Evolutionary conservation across 2,329 filamentous ascomycete genomes (phyloP), one percentile per base, ranked within the genome.

Genomic region (Piedraia hortae): DNA sequence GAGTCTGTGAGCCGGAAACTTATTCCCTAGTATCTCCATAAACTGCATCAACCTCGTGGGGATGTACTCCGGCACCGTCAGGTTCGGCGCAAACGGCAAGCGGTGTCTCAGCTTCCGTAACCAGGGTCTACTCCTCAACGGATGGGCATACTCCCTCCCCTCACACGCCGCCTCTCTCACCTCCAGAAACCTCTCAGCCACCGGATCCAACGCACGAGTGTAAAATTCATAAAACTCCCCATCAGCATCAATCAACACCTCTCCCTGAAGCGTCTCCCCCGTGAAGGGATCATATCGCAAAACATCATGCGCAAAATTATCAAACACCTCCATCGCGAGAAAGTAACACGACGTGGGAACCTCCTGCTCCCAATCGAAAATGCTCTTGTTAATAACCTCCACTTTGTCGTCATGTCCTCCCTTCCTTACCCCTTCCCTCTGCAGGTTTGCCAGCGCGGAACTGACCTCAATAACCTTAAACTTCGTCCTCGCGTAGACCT

Each of bases 161-260:
- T 40, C 38, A 22, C 48, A 52, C 5, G 80, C 78, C 10, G 71
- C 70, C 34, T 85, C 60, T 14, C 85, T 63, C n/a, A 90, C 66
- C 22, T 71, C 62, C 26, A 97, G 53, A 50, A 77, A 93, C 18
- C 80, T 65, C 4, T 66, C 59, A 1, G 73, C 78, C 5, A 88
- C 54, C 4, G 78, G 74, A 39, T 97, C 85, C 19, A 93, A 56
- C 3, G 61, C 53, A 7, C 61, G 66, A 15, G 65, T 62, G 54
- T 90, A 93, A 49, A 89, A 91, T 47, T 93, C 85, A 52, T 73
- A 82, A 39, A 97, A 85, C 39, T 93, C 80, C 38, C 82, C 82
- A 18, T 67, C 54, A 5, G 53, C 56, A 42, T 90, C 77, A 38
- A 97, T 69, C 17, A 97, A 56, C 8, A 93, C 80, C 29, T 68